Evolutionary conservation across 768 basidiomycete species (phyloP).

Genomic region (Suillus tomentosus): DNA sequence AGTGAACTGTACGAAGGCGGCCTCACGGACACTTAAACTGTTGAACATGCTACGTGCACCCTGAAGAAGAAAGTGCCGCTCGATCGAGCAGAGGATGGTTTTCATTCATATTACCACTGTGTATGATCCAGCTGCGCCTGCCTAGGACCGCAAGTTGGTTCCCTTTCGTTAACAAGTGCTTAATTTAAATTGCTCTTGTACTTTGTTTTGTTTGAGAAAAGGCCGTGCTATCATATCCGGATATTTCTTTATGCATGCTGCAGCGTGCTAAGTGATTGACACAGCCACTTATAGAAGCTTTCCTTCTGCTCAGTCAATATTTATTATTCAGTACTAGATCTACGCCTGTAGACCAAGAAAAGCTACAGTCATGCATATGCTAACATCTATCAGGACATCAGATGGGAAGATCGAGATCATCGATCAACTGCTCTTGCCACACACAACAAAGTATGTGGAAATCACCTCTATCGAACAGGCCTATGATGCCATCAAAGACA

Average conservation of each 20-base stretch:
- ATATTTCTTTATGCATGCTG: too few species aligned
- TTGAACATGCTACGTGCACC: conserved; percentile 15
- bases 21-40: conserved; percentile 17
- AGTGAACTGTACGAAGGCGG: conserved; percentile 18
- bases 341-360: not conserved
- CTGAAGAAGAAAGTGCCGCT: conserved; percentile 19
- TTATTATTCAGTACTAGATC: not conserved
- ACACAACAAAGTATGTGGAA: conserved; percentile 63
- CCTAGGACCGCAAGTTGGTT: not conserved
- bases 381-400: conserved; percentile 45
- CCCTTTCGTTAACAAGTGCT: not conserved
- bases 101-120: conserved; percentile 28
- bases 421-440: conserved; percentile 87
- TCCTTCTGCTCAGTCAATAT: too few species aligned
- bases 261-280: too few species aligned
- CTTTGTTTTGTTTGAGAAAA: not conserved
- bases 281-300: too few species aligned
- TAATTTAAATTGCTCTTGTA: not conserved
- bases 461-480: conserved; percentile 81
- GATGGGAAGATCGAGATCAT: conserved; percentile 76
- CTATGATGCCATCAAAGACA: conserved; percentile 91
- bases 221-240: too few species aligned
- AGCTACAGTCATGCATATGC: conserved; percentile 19
- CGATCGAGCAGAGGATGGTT: conserved; percentile 26
- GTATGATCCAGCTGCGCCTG: conserved; percentile 13